Evolutionary conservation across 192 early-diverging fungal species (phyloP).

Genomic region (Coemansia biformis): DNA sequence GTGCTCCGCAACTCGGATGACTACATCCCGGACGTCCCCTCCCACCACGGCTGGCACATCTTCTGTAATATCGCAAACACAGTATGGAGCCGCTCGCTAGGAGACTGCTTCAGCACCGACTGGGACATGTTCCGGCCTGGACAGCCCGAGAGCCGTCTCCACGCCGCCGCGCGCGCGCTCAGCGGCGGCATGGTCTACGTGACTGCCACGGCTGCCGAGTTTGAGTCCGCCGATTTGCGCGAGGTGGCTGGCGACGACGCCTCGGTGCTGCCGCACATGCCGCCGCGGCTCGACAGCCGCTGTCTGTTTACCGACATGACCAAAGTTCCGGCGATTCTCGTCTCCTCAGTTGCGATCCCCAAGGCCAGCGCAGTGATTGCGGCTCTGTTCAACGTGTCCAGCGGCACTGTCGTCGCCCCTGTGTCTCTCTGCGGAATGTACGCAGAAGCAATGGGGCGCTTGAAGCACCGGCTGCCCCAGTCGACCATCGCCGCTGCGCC

Average conservation of each 20-base stretch:
- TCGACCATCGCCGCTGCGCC: neutral
- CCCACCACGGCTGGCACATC: slow-evolving; percentile 56
- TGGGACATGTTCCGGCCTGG: slow-evolving; percentile 62
- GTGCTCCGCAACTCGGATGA: slow-evolving; percentile 54
- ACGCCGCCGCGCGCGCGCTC: slow-evolving; percentile 49
- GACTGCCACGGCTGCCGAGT: slow-evolving; percentile 34
- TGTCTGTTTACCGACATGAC: slow-evolving; percentile 36
- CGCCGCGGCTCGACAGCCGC: slow-evolving; percentile 10
- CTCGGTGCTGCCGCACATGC: neutral
- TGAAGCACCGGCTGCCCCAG: neutral
- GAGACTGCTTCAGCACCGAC: slow-evolving; percentile 23
- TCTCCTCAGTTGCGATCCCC: slow-evolving; percentile 4
- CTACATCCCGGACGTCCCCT: slow-evolving; percentile 47
- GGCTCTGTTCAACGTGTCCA: slow-evolving; percentile 19
- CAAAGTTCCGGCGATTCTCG: slow-evolving; percentile 6
- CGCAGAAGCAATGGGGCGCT: neutral
- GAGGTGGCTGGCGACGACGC: slow-evolving; percentile 1
- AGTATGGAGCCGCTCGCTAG: slow-evolving; percentile 41
- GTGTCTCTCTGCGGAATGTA: slow-evolving; percentile 2
- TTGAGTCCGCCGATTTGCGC: neutral
- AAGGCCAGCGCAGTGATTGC: slow-evolving; percentile 4
- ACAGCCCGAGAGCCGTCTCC: slow-evolving; percentile 40
- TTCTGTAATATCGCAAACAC: slow-evolving; percentile 54
- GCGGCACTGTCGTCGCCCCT: slow-evolving; percentile 10
- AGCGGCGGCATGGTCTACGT: slow-evolving; percentile 58